Conservation (phyloP, 208 protist genomes). For the Angomonas ambiguus region DNA sequence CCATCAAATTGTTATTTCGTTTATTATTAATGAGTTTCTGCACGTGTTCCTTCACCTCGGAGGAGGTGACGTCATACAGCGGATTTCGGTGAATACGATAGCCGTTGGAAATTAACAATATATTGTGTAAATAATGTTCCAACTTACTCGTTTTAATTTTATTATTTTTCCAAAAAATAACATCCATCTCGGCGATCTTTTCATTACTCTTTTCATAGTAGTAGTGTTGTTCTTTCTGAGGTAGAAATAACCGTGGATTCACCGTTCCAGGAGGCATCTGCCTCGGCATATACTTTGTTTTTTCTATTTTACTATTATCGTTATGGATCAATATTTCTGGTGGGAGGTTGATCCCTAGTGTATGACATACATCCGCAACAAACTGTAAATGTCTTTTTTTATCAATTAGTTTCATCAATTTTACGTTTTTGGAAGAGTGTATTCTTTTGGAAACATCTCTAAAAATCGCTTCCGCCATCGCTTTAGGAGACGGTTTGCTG, state of each 20-base stretch:
- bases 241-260: conserved; percentile 55
- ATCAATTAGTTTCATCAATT: conserved; percentile 47
- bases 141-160: conserved; percentile 53
- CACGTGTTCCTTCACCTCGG: too few relatives aligned
- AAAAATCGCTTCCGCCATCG: conserved; percentile 45
- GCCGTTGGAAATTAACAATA: conserved; percentile 59
- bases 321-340: conserved; percentile 43
- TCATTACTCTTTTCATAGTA: conserved; percentile 60
- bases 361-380: conserved; percentile 69
- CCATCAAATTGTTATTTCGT: too few relatives aligned
- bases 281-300: not conserved
- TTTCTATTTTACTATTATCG: conserved; percentile 14
- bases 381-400: conserved; percentile 75
- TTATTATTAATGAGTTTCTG: too few relatives aligned
- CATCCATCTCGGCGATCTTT: conserved; percentile 43
- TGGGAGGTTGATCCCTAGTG: conserved; percentile 48
- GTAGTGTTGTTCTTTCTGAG: conserved; percentile 48
- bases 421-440: conserved; percentile 39
- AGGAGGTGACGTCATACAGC: conserved; percentile 4
- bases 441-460: conserved; percentile 48
- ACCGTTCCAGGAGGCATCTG: conserved; percentile 44
- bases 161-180: conserved; percentile 36
- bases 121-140: conserved; percentile 65
- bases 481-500: conserved; percentile 16
- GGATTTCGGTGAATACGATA: conserved; percentile 49